Base-by-base conservation (phyloP, 2,329 filamentous ascomycete genomes). In the Colletotrichum musicola region DNA sequence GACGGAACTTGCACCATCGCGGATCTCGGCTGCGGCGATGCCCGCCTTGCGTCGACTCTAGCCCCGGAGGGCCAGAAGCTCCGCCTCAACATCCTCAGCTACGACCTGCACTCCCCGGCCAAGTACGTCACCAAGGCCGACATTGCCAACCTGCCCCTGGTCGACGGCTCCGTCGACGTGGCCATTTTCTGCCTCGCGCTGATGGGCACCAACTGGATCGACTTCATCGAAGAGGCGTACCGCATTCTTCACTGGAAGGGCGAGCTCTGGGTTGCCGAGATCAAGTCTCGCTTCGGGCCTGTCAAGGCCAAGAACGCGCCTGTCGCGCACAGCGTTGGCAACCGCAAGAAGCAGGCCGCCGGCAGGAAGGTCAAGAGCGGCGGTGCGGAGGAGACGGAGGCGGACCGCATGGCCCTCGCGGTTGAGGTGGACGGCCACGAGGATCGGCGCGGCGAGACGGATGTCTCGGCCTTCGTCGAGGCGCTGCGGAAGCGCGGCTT, bases 171-270 rank as follows among this genome's bases (percentile, higher is more conserved):
- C 70, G 90, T 94, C 70, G 94, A 99, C 79, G 86, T 99, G 5
- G 93, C 93, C 56, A 91, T 99, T 73, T 98, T 98, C 84, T 99
- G 96, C 80, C 87, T 99, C 38, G 96, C 95, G 57, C 88, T 99
- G 68, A 99, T 99, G 96, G 96, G 96, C 76, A 99, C 96, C 63
- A 99, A 99, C 82, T 99, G 96, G 95, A 88, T 97, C 61, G 91
- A 94, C 74, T 98, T 99, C 78, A 88, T 99, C 75, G 96, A 98
- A 81, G 96, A 99, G 82, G 95, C 95, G 14, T 97, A 94, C 84
- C 91, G 96, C 62, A 86, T 98, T 59, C 87, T 99, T 70, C 92
- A 94, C 76, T 95, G 94, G 88, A 95, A 96, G 77, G 96, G 96
- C 73, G 96, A 99, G 84, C 90, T 97, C 62, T 99, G 96, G 96